Conservation (phyloP, 345 rosid genomes). For the Psidium guajava region DNA sequence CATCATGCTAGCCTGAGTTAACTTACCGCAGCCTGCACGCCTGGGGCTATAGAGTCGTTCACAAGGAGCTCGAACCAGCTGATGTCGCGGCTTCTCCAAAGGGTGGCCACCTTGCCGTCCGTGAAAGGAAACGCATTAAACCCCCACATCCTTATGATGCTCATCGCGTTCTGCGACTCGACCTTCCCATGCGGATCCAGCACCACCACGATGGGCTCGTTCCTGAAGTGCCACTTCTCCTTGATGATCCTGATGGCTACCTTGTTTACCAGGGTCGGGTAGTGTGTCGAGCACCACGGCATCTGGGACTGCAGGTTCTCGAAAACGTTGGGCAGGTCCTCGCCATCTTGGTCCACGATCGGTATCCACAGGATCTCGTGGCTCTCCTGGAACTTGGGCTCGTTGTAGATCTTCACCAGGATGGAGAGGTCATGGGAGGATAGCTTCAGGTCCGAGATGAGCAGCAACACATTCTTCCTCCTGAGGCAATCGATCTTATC, state of each 20-base stretch:
- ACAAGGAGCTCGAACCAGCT: constrained; percentile 6
- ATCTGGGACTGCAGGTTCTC: constrained; percentile 5
- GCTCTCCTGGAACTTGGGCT: not conserved
- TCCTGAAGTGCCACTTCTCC: constrained; percentile 13
- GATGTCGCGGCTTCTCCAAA: not conserved
- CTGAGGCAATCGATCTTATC: constrained; percentile 12
- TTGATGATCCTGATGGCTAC: constrained; percentile 8
- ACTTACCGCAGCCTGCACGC: not conserved
- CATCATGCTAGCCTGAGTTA: no score
- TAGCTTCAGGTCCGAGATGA: constrained; percentile 14
- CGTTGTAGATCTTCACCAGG: constrained; percentile 12
- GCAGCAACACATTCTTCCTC: constrained; percentile 15
- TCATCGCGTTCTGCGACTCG: constrained; percentile 5
- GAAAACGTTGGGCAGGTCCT: not conserved
- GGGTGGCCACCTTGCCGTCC: not conserved
- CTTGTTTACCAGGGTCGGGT: constrained; percentile 1
- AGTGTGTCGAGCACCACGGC: constrained; percentile 11
- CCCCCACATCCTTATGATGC: constrained; percentile 12
- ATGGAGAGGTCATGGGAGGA: constrained; percentile 5
- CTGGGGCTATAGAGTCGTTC: no score
- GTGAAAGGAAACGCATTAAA: constrained; percentile 12
- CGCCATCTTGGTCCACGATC: not conserved
- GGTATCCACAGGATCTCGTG: constrained; percentile 24
- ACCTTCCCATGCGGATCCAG: constrained; percentile 8
- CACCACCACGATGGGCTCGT: constrained; percentile 4